Evolutionary conservation across 2,329 filamentous ascomycete species (phyloP), one percentile per base, ranked within the genome.

Genomic region (Mycosphaerelloides madeirae): DNA sequence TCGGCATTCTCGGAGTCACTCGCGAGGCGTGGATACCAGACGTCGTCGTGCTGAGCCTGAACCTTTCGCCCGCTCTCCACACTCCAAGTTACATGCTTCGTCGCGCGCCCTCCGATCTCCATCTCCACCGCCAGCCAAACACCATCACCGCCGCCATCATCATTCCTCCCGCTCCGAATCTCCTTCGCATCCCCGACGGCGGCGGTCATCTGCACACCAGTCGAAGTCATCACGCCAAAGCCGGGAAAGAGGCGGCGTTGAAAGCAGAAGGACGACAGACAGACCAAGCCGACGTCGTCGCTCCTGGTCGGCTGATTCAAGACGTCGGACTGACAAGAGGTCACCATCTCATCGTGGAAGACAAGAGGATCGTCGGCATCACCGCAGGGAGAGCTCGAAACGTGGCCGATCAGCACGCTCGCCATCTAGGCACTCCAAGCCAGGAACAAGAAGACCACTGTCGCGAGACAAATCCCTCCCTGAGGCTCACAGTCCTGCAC

Each of bases 231-330:
- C 66, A 41, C 48, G 52, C 49, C 46, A 51, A 45, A 49, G 51
- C 38, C 50, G 31, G 29, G 41, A 43, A 40, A 47, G 46, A 38
- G 50, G 53, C 45, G 58, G 31, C 20, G 46, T 57, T 54, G 54
- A 53, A 42, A 39, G 44, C 19, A 47, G 45, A 32, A 47, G 52
- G 12, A 19, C 32, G 12, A 35, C 15, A 31, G 29, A 39, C 34
- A 61, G 61, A 28, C 45, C 61, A 11, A 52, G 57, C 43, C 68
- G 65, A 31, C 67, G 64, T 36, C 68, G 67, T 44, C 52, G 58
- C 38, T 72, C 69, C 29, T 65, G 58, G 12, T 72, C 70, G 12
- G 56, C 52, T 47, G 68, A 34, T 67, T 56, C 62, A 41, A 67
- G 68, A 36, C 35, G 7, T 31, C 42, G 32, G 19, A 43, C 22